A percentile compares a stretch with the other conserved stretches of the same genome.
Evolutionary conservation across 2,329 filamentous ascomycete species (phyloP).

Genomic region (Fusarium sp.): DNA sequence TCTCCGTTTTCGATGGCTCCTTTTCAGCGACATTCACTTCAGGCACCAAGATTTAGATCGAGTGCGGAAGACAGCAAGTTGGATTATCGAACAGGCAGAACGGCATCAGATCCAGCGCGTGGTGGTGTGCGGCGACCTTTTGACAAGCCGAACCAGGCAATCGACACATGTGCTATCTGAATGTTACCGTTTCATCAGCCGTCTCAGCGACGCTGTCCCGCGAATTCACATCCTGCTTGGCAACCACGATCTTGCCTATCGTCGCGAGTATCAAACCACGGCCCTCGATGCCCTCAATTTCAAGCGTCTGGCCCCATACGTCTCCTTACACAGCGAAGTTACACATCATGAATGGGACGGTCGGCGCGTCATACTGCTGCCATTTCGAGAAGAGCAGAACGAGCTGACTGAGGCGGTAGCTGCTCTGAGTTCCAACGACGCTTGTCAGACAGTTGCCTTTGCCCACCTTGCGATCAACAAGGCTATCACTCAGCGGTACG

Average conservation of each 20-base stretch:
- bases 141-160: constrained; percentile 42
- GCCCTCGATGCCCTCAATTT: constrained; percentile 41
- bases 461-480: constrained; percentile 45
- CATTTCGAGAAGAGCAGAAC: constrained; percentile 42
- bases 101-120: constrained; percentile 26
- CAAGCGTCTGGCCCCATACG: constrained; percentile 26
- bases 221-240: constrained; percentile 42
- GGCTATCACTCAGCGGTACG: constrained; percentile 38
- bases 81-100: constrained; percentile 40
- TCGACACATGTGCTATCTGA: constrained; percentile 35
- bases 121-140: constrained; percentile 40
- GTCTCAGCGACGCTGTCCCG: constrained; percentile 33
- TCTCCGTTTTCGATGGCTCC: constrained; percentile 25
- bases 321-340: constrained; percentile 35
- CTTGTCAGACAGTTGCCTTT: constrained; percentile 41
- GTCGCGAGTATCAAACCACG: constrained; percentile 44
- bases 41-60: constrained; percentile 36
- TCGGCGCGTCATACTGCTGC: constrained; percentile 36
- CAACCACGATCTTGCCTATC: constrained; percentile 46
- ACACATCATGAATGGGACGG: constrained; percentile 38
- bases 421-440: constrained; percentile 16
- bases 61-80: constrained; percentile 34
- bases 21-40: constrained; percentile 44
- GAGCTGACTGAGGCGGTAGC: constrained; percentile 35
- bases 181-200: constrained; percentile 39